Evolutionary conservation across 805 yeast species (phyloP), one percentile per base, ranked within the genome.

Genomic region (Ogataea glucozyma): DNA sequence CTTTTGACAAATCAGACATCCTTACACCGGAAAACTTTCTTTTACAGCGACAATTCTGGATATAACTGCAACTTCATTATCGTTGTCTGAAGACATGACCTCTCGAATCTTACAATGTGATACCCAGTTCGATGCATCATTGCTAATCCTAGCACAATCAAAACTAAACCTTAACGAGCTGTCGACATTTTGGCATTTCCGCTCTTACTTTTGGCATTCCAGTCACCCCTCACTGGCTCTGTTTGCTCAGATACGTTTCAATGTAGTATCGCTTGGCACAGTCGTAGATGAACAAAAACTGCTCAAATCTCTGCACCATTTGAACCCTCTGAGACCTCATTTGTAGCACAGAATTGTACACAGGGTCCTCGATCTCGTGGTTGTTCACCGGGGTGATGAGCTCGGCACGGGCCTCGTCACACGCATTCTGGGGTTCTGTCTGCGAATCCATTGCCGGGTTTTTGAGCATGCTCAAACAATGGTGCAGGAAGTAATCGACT

Each of bases 221-320:
- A 7, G 9, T 22, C 9, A 10, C 24, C 10, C 10, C 27, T 24
- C 27, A 13, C 27, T 13, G 13, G 7, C 27, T 34, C 26, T 18
- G 12, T 24, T 10, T 39, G 40, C 31, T 50, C 17, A 50, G 35
- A 31, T 41, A 46, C 19, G 41, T 35, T 8, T 39, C 46, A 14
- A 55, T 45, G 39, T 48, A 60, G 41, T 40, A 54, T 22, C 43
- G 31, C 32, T 38, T 50, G 14, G 62, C 38, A 12, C 71, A 59
- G 38, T 72, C 74, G 54, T 77, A 76, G 44, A 79, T 65, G 40
- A 71, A 73, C n/a, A 67, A 60, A 47, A 62, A 78, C 52, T 78
- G 83, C 44, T 69, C 73, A 37, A 69, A 61, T 49, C 70, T 71
- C 46, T 78, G 82, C 21, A 78, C 81, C 83, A 78, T 78, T 46